Conservation (phyloP, 2,329 filamentous ascomycete species). For the Colletotrichum orbiculare region DNA sequence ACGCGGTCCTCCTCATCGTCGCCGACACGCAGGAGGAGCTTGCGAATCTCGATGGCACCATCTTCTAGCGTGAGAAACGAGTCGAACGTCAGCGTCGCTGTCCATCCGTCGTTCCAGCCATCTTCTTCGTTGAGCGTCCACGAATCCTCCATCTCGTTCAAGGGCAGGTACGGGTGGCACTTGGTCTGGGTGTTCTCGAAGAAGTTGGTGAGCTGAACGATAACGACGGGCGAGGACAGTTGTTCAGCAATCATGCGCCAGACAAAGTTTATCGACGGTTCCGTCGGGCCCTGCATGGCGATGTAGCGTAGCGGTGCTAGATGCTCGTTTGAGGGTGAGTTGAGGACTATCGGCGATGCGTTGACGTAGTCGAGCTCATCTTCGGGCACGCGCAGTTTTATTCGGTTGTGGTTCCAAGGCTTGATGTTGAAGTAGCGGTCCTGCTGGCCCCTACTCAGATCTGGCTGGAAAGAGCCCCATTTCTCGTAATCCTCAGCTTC, state of each 20-base stretch:
- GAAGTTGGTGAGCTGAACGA: conserved; percentile 95
- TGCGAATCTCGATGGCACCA: conserved; percentile 78
- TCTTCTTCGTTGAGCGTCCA: conserved; percentile 71
- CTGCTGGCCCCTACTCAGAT: conserved; percentile 53
- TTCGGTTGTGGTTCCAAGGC: conserved; percentile 87
- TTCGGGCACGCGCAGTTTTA: conserved; percentile 82
- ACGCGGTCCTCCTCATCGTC: conserved; percentile 53
- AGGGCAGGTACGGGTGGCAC: conserved; percentile 89
- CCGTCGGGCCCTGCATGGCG: conserved; percentile 91
- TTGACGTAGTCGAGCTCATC: conserved; percentile 84
- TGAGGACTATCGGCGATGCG: conserved; percentile 75
- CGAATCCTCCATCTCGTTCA: conserved; percentile 61
- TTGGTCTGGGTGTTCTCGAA: conserved; percentile 83
- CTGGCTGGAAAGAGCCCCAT: conserved; percentile 48
- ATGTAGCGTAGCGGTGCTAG: conserved; percentile 74
- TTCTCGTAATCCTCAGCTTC: conserved; percentile 44
- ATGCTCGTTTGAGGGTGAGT: conserved; percentile 52
- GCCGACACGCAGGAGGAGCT: conserved; percentile 69
- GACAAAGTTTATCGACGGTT: conserved; percentile 79
- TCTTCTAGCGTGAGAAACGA: conserved; percentile 64
- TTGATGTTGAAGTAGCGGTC: conserved; percentile 93
- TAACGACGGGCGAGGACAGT: conserved; percentile 75
- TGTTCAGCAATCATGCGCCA: conserved; percentile 97
- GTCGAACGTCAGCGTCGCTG: conserved; percentile 76
- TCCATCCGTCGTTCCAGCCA: conserved; percentile 74